Evolutionary conservation across 805 yeast genomes (phyloP).

Genomic region (Nakazawaea populi): DNA sequence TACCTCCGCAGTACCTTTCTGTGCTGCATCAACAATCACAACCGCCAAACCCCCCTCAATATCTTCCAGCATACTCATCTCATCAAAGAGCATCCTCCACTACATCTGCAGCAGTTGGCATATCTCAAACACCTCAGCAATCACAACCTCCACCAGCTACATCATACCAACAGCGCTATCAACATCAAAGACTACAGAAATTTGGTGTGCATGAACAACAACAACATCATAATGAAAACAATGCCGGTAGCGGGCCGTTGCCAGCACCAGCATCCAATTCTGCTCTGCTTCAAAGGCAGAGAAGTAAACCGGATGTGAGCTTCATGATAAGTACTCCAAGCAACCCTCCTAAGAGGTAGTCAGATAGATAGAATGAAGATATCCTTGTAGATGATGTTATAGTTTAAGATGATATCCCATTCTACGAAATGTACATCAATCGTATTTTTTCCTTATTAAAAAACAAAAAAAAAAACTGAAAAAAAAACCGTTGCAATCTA

Average conservation of each 20-base stretch:
- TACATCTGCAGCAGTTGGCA: no score
- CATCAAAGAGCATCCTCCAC: no score
- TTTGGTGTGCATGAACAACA: no score
- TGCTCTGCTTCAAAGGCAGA: not conserved
- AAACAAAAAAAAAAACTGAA: no score
- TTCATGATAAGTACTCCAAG: conserved; percentile 19
- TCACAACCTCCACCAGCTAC: no score
- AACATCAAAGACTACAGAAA: no score
- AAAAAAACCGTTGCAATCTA: no score
- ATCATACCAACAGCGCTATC: no score
- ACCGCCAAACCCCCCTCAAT: not conserved
- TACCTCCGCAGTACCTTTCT: not conserved
- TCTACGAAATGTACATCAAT: not conserved
- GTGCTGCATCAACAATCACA: not conserved
- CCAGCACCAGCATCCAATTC: not conserved
- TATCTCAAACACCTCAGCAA: no score
- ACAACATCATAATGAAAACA: not conserved
- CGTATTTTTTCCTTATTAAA: no score
- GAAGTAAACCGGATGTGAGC: conserved; percentile 11
- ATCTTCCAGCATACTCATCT: no score
- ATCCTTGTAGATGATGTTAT: not conserved
- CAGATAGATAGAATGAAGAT: not conserved
- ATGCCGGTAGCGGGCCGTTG: not conserved
- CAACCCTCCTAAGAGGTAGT: conserved; percentile 17
- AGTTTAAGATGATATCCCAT: no score